Conservation (phyloP, 768 basidiomycete genomes). For the Kwoniella heveanensis region DNA sequence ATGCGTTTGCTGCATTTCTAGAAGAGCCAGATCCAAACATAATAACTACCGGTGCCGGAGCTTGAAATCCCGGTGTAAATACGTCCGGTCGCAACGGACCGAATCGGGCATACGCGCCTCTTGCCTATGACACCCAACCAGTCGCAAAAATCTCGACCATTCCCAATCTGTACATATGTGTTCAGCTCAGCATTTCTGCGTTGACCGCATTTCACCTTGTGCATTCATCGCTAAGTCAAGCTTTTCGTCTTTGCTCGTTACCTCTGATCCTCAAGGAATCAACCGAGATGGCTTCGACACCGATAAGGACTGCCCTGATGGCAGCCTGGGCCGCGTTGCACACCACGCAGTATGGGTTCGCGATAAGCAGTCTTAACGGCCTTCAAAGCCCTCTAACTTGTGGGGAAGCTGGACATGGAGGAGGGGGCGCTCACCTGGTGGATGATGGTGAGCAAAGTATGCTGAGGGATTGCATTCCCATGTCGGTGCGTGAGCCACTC, state of each 20-base stretch:
- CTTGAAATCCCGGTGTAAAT: not conserved
- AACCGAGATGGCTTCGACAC: not conserved
- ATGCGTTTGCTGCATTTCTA: no score
- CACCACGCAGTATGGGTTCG: slow-evolving; percentile 67
- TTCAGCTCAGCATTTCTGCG: not conserved
- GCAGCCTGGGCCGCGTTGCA: slow-evolving; percentile 47
- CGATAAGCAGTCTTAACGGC: slow-evolving; percentile 86
- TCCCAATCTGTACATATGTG: no score
- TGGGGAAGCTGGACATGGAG: slow-evolving; percentile 10
- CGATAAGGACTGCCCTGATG: slow-evolving; percentile 31
- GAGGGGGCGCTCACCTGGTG: slow-evolving; percentile 15
- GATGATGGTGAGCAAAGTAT: slow-evolving; percentile 4
- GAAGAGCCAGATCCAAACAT: no score
- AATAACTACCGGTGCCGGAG: not conserved
- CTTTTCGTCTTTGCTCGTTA: not conserved
- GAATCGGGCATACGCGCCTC: not conserved
- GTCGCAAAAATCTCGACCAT: no score
- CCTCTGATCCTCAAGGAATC: no score
- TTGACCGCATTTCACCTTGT: not conserved
- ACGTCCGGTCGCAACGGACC: not conserved
- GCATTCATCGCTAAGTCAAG: not conserved
- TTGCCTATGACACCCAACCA: not conserved
- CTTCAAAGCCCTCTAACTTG: slow-evolving; percentile 63
- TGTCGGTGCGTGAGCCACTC: slow-evolving; percentile 33
- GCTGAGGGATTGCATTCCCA: slow-evolving; percentile 35